phyloP scores from a whole-genome alignment of 1,284 basidiomycete genomes.

The Trametes versicolor region DNA sequence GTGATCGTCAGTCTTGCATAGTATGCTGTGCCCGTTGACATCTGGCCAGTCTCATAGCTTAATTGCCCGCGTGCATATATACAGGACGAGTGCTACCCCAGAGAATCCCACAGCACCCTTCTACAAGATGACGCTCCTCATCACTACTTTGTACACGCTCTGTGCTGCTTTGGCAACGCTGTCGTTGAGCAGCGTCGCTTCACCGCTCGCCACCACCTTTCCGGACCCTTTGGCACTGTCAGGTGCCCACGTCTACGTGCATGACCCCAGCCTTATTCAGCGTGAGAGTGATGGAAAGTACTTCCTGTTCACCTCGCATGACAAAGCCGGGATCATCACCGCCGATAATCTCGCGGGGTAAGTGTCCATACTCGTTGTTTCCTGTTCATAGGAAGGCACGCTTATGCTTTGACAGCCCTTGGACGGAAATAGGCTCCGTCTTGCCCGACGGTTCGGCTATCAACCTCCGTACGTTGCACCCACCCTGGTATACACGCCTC shows the following conservation, averaged over 20 bases:
- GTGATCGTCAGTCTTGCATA: conserved; percentile 12
- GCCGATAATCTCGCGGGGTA: conserved; percentile 35
- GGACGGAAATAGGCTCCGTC: conserved; percentile 28
- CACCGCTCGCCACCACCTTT: conserved; percentile 20
- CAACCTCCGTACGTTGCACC: conserved; percentile 6
- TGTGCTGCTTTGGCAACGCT: conserved; percentile 9
- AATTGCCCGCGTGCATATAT: neutral
- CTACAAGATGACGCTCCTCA: neutral
- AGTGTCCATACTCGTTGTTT: neutral
- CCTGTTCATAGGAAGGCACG: neutral
- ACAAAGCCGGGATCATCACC: conserved; percentile 32
- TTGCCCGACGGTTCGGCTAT: conserved; percentile 27
- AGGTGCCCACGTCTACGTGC: conserved; percentile 30
- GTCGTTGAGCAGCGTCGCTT: conserved; percentile 12
- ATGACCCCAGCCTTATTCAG: conserved; percentile 36
- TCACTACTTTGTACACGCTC: neutral
- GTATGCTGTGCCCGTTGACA: conserved; percentile 1
- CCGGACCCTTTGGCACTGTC: conserved; percentile 30
- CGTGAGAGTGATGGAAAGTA: conserved; percentile 35
- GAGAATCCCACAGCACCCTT: neutral
- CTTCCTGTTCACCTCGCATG: conserved; percentile 36
- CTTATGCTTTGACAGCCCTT: conserved; percentile 17
- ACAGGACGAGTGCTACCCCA: neutral
- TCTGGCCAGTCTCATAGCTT: neutral
- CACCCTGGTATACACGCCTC: neutral